Conservation (phyloP, 1,139 yeast species). For the Diutina scorzettiae region DNA sequence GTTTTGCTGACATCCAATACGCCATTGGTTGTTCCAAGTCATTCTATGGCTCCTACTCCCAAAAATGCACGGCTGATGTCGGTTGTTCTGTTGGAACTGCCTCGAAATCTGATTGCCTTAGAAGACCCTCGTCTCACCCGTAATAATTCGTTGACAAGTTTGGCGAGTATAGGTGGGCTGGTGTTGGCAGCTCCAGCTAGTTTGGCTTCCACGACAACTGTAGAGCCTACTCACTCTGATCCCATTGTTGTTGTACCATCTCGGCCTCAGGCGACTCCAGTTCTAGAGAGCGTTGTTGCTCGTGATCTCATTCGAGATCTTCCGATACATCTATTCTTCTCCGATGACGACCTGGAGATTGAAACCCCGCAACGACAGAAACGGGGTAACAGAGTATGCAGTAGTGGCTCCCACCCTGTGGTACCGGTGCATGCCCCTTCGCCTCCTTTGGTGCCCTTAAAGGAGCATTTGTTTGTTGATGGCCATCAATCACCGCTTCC, state of each 20-base stretch:
- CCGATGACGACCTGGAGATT: slow-evolving; percentile 5
- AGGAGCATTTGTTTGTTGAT: not conserved
- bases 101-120: not conserved
- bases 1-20: not conserved
- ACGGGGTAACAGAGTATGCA: not conserved
- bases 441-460: not conserved
- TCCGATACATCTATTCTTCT: not conserved
- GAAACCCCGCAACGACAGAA: slow-evolving; percentile 1
- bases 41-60: not conserved
- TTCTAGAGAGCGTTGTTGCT: not conserved
- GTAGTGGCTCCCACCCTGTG: not conserved
- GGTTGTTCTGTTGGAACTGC: slow-evolving; percentile 5
- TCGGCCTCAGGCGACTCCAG: not conserved
- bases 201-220: too few relatives aligned
- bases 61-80: slow-evolving; percentile 5
- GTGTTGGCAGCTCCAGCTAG: too few relatives aligned
- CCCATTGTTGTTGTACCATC: too few relatives aligned
- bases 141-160: slow-evolving; percentile 1
- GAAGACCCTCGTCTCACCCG: slow-evolving; percentile 4
- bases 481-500: not conserved
- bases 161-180: not conserved
- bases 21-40: not conserved
- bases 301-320: not conserved
- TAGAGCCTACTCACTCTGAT: too few relatives aligned
- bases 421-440: not conserved